Conservation (phyloP, 192 early-diverging fungal genomes). For the Linnemannia elongata region DNA sequence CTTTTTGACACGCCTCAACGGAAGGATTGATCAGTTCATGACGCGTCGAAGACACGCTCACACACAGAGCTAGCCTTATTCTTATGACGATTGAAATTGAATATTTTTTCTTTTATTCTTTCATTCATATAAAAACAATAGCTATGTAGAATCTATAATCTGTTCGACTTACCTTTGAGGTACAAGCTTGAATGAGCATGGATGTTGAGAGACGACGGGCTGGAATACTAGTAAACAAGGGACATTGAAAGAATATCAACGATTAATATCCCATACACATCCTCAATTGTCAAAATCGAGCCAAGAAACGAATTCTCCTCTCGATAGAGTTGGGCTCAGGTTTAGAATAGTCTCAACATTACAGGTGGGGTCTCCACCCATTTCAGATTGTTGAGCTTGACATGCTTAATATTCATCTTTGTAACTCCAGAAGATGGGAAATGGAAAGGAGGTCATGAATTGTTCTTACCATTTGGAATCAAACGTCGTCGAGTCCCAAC, state of each 20-base stretch:
- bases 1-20: no score
- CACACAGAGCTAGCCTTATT: no score
- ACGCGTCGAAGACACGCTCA: no score
- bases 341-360: constrained; percentile 59
- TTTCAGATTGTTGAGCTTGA: constrained; percentile 62
- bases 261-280: background rate
- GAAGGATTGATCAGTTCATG: no score
- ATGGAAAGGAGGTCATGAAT: background rate
- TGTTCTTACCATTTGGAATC: constrained; percentile 29
- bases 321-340: constrained; percentile 37
- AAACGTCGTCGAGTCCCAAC: background rate
- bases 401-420: constrained; percentile 58
- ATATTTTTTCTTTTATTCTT: no score
- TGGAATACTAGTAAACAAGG: background rate
- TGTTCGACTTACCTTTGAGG: no score
- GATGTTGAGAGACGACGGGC: no score
- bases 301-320: background rate
- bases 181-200: no score
- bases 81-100: no score
- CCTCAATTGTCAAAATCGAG: background rate
- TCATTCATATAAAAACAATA: no score
- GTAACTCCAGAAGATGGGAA: background rate
- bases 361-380: constrained; percentile 58
- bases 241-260: background rate
- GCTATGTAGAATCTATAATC: no score